These are phyloP conservation scores for Ceriops tagal DNA, from an alignment of 345 rosid species.

Conservation along the genomic window DNA sequence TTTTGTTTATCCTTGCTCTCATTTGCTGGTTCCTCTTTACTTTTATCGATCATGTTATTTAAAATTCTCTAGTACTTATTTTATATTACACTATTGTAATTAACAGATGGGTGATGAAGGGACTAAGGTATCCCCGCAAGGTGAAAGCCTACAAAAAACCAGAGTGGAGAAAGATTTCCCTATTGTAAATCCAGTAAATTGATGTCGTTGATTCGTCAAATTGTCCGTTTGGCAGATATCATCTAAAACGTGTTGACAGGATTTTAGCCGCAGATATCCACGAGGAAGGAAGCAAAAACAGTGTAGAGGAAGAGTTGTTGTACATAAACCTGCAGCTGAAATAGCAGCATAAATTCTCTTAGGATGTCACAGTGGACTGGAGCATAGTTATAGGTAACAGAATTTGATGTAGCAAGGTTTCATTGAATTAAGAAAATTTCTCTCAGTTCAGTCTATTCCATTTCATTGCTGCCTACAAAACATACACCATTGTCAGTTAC, in stretches of 20 bases:
- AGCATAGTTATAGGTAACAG: too few species aligned
- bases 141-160: slow-evolving; percentile 2
- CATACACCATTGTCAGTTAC: too few species aligned
- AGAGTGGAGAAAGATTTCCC: background rate
- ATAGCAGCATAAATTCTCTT: too few species aligned
- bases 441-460: too few species aligned
- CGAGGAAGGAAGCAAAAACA: too few species aligned
- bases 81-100: background rate
- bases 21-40: background rate
- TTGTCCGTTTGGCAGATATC: background rate
- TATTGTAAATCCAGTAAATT: slow-evolving; percentile 8
- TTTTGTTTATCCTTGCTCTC: background rate
- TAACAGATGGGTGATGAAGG: slow-evolving; percentile 28
- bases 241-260: background rate
- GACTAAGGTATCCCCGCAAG: slow-evolving; percentile 2
- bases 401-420: too few species aligned
- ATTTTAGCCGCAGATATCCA: background rate
- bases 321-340: too few species aligned
- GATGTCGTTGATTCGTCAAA: background rate
- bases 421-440: too few species aligned
- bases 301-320: background rate
- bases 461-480: too few species aligned
- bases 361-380: too few species aligned
- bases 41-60: background rate
- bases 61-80: background rate